These are phyloP conservation scores for Candida schatavii DNA, from an alignment of 805 yeast genomes.

Conservation along the genomic window DNA sequence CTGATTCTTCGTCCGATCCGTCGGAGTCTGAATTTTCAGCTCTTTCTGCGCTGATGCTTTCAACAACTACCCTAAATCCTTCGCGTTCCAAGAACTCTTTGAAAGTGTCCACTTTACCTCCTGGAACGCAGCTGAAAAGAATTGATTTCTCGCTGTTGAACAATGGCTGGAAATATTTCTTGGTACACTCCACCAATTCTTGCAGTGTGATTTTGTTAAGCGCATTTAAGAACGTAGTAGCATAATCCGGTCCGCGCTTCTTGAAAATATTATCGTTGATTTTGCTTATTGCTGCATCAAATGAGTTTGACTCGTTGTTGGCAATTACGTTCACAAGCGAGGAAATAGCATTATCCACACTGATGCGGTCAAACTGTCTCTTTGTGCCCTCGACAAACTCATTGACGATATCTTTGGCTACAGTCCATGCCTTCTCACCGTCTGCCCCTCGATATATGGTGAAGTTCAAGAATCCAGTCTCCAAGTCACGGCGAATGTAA, in stretches of 20 bases:
- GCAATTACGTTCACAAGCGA: conserved; percentile 73
- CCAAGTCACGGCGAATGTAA: conserved; percentile 53
- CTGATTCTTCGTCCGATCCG: conserved; percentile 7
- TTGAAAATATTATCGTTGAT: conserved; percentile 64
- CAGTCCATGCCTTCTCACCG: conserved; percentile 59
- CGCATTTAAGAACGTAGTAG: conserved; percentile 47
- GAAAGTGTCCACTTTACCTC: conserved; percentile 52
- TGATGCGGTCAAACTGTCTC: conserved; percentile 51
- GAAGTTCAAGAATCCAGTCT: conserved; percentile 64
- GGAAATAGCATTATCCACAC: conserved; percentile 72
- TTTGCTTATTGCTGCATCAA: conserved; percentile 63
- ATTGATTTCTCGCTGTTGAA: conserved; percentile 57
- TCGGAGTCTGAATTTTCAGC: conserved; percentile 8
- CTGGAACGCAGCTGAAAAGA: conserved; percentile 73
- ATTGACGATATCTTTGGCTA: conserved; percentile 62
- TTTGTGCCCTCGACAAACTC: conserved; percentile 58
- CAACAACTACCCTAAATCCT: conserved; percentile 63
- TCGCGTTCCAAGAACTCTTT: conserved; percentile 42
- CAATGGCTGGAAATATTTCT: conserved; percentile 60
- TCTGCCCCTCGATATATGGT: conserved; percentile 83
- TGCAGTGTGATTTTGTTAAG: conserved; percentile 52
- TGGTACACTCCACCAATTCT: conserved; percentile 49
- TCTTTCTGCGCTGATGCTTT: conserved; percentile 41
- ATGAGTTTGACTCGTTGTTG: conserved; percentile 58
- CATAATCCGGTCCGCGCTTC: conserved; percentile 69